These are phyloP conservation scores for Alternaria arborescens DNA, from an alignment of 2,329 filamentous ascomycete genomes.

Conservation along the genomic window DNA sequence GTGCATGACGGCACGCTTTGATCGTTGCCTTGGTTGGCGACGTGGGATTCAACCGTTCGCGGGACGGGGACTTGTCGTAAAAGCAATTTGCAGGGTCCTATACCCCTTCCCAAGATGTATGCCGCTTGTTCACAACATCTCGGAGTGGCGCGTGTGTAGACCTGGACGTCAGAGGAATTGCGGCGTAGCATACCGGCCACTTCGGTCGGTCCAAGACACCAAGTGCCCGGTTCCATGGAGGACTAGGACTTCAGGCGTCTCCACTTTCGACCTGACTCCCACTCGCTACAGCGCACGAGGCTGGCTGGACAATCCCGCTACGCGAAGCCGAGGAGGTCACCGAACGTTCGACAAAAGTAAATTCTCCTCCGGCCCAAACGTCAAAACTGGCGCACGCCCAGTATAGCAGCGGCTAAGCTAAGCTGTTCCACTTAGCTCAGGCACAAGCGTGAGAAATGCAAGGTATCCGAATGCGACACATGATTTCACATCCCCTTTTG, in stretches of 20 bases:
- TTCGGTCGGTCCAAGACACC: slow-evolving; percentile 2
- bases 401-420: slow-evolving; percentile 15
- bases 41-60: background rate
- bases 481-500: slow-evolving; percentile 4
- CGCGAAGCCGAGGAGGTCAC: slow-evolving; percentile 8
- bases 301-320: slow-evolving; percentile 12
- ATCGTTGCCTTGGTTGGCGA: background rate
- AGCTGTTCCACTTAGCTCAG: slow-evolving; percentile 9
- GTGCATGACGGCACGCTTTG: background rate
- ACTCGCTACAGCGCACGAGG: slow-evolving; percentile 7
- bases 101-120: background rate
- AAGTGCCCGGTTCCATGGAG: slow-evolving; percentile 4
- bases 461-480: slow-evolving; percentile 8
- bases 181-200: background rate
- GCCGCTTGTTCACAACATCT: background rate
- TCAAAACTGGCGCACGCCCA: slow-evolving; percentile 10
- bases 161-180: slow-evolving; percentile 1
- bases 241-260: slow-evolving; percentile 1
- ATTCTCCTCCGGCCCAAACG: slow-evolving; percentile 14
- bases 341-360: slow-evolving; percentile 9
- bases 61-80: background rate
- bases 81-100: slow-evolving; percentile 5
- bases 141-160: slow-evolving; percentile 1
- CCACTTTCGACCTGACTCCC: slow-evolving; percentile 3
- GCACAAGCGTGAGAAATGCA: slow-evolving; percentile 7